Evolutionary conservation across 2,329 filamentous ascomycete genomes (phyloP).

Genomic region (Trichoderma asperellum): DNA sequence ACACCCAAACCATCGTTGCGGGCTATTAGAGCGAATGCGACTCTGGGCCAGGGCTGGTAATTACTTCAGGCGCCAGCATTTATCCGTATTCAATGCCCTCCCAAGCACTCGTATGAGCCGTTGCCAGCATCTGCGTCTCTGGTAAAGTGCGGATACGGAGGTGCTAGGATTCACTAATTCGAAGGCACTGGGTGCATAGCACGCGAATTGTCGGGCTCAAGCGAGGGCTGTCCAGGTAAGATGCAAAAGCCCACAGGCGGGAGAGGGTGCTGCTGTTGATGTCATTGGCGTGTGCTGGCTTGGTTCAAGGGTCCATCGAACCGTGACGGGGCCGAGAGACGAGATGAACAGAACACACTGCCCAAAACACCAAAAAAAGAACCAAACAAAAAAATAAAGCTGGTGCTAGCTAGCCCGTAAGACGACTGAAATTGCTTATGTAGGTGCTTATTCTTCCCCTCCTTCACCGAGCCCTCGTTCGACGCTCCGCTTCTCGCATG

Average conservation of each 20-base stretch:
- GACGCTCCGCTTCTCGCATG: not conserved
- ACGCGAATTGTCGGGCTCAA: not conserved
- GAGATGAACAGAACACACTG: not conserved
- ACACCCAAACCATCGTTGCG: not conserved
- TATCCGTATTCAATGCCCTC: slow-evolving; percentile 15
- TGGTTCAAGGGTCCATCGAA: not conserved
- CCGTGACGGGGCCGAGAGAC: not conserved
- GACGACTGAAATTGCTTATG: not conserved
- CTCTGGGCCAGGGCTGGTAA: slow-evolving; percentile 19
- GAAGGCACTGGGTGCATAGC: not conserved
- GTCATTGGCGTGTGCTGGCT: slow-evolving; percentile 8
- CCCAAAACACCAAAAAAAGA: not conserved
- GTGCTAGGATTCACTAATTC: not conserved
- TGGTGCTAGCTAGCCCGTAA: not conserved
- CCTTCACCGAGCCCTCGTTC: slow-evolving; percentile 10
- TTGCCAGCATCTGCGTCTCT: slow-evolving; percentile 19
- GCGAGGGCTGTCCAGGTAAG: slow-evolving; percentile 1
- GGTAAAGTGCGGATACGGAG: slow-evolving; percentile 23
- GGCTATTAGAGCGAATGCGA: slow-evolving; percentile 6
- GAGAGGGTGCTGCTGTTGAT: slow-evolving; percentile 9
- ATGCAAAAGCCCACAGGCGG: not conserved
- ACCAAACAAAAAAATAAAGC: not conserved
- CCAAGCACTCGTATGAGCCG: slow-evolving; percentile 8
- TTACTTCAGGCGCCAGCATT: slow-evolving; percentile 13
- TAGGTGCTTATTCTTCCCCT: not conserved